A percentile compares a stretch with the other conserved stretches of the same genome.
Conservation (phyloP, 805 yeast genomes). For the Pichia pseudocactophila region DNA sequence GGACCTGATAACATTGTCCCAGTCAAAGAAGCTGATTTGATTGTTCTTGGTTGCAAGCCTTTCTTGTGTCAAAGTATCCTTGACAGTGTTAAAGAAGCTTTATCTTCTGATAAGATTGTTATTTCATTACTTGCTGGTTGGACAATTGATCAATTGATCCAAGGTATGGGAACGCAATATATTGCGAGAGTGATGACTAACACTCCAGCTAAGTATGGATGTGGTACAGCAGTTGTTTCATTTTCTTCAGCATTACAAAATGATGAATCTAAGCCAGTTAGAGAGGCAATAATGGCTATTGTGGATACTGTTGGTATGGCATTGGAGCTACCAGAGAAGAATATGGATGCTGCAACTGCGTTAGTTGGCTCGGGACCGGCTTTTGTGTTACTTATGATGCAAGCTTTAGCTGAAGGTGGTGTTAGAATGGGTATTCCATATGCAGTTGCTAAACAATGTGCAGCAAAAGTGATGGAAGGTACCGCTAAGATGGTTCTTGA, state of each 20-base stretch:
- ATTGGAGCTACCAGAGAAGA: constrained; percentile 69
- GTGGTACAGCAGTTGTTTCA: constrained; percentile 91
- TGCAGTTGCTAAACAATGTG: constrained; percentile 72
- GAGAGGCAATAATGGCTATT: constrained; percentile 42
- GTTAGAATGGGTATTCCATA: constrained; percentile 89
- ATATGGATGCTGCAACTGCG: constrained; percentile 95
- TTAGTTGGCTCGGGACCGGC: constrained; percentile 97
- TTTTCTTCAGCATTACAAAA: constrained; percentile 34
- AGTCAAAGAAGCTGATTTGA: constrained; percentile 53
- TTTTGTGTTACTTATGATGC: constrained; percentile 79
- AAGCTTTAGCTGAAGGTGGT: constrained; percentile 90
- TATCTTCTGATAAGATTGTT: constrained; percentile 33
- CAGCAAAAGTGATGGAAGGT: constrained; percentile 91
- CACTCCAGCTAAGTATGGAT: constrained; percentile 89
- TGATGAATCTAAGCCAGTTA: constrained; percentile 34
- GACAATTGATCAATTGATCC: constrained; percentile 61
- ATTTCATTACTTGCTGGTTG: constrained; percentile 90
- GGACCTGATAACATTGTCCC: constrained; percentile 47
- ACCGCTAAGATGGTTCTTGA: constrained; percentile 83
- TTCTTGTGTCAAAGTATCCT: constrained; percentile 57
- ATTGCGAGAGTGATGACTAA: constrained; percentile 96
- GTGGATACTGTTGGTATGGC: constrained; percentile 61
- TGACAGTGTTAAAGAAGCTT: constrained; percentile 36
- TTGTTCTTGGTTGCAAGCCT: constrained; percentile 86
- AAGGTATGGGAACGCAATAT: constrained; percentile 36